phyloP scores from a whole-genome alignment of 164 flowering plant species.

The Cinnamomum chago region DNA sequence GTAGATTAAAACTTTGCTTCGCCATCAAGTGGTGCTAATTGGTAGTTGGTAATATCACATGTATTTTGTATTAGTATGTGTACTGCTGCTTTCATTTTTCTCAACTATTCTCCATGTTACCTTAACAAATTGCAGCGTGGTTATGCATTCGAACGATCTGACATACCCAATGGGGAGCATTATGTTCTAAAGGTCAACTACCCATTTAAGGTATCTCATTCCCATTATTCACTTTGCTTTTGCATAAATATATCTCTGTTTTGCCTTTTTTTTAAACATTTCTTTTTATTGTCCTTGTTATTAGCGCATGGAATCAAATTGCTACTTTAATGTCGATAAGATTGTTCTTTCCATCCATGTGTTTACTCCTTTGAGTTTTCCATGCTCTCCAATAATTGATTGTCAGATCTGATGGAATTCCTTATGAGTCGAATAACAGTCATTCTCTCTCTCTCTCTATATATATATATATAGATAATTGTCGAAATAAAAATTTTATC shows the following conservation, averaged over 20 bases:
- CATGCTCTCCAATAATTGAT: too few species aligned
- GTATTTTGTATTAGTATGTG: background rate
- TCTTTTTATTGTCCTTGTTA: background rate
- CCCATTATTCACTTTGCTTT: background rate
- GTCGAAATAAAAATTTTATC: background rate
- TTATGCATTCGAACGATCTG: slow-evolving; percentile 86
- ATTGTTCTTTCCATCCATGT: too few species aligned
- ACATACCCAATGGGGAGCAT: slow-evolving; percentile 74
- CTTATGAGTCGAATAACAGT: too few species aligned
- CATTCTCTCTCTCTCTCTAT: too few species aligned
- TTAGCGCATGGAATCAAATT: background rate
- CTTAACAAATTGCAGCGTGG: slow-evolving; percentile 49
- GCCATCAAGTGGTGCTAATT: background rate
- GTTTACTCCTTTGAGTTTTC: too few species aligned
- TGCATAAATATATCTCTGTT: background rate
- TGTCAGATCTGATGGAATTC: too few species aligned
- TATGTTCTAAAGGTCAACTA: slow-evolving; percentile 87
- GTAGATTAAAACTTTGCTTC: slow-evolving; percentile 9
- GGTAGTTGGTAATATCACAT: background rate
- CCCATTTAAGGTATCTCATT: slow-evolving; percentile 77
- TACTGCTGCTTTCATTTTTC: background rate
- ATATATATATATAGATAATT: too few species aligned
- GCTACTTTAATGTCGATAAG: background rate
- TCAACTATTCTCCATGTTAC: background rate
- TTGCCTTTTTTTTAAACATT: background rate